Conservation (phyloP, 352 stramenopile species). For the Thraustochytrium sp. region DNA sequence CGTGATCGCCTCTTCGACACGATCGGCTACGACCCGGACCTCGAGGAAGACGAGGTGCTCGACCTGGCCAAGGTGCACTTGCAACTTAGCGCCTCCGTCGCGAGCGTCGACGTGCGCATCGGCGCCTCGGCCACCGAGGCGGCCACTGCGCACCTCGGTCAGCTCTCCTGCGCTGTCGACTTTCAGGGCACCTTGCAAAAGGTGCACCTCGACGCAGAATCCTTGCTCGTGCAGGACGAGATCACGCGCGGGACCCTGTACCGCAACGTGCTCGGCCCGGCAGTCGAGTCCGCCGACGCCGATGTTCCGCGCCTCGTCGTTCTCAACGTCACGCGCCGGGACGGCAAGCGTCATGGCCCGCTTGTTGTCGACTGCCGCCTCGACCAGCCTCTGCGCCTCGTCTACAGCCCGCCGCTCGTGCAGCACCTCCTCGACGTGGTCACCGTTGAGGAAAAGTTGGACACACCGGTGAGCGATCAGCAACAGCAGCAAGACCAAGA, state of each 20-base stretch:
- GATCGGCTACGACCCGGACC: slow-evolving; percentile 40
- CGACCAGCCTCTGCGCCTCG: slow-evolving; percentile 22
- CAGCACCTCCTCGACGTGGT: not conserved
- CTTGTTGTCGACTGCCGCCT: slow-evolving; percentile 15
- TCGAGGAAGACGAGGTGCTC: not conserved
- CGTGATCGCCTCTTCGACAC: slow-evolving; percentile 37
- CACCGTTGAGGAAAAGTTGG: not conserved
- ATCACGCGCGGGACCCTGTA: not conserved
- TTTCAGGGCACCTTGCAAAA: slow-evolving; percentile 4
- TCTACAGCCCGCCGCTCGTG: slow-evolving; percentile 1
- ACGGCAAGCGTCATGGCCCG: not conserved
- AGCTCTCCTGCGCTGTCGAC: not conserved
- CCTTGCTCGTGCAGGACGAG: not conserved
- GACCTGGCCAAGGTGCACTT: slow-evolving; percentile 34
- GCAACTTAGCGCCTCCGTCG: not conserved
- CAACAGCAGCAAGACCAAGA: too few relatives aligned
- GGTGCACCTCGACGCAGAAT: slow-evolving; percentile 2
- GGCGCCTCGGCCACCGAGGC: not conserved
- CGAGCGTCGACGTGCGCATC: not conserved
- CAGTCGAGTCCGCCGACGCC: not conserved
- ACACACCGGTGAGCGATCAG: too few relatives aligned
- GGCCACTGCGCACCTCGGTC: not conserved
- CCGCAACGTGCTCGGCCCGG: not conserved
- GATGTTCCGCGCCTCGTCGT: not conserved
- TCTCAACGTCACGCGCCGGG: not conserved